These are phyloP conservation scores for Debaryomyces robertsiae DNA, from an alignment of 1,139 yeast species.

Conservation along the genomic window DNA sequence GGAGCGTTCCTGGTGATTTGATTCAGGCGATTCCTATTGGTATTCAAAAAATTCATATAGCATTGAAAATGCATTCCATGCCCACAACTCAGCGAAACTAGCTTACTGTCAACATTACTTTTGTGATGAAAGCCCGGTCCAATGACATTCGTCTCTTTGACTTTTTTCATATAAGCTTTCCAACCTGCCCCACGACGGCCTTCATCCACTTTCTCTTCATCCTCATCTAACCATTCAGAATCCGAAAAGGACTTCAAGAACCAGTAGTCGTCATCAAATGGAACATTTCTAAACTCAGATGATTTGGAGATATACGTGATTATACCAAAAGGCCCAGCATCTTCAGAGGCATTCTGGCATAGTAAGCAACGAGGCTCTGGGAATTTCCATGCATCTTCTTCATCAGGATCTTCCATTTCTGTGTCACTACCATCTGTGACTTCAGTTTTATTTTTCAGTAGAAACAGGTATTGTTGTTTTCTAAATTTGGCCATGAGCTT, in stretches of 20 bases:
- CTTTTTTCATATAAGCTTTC: conserved; percentile 37
- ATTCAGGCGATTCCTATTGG: conserved; percentile 56
- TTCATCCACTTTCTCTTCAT: conserved; percentile 26
- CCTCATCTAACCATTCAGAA: conserved; percentile 51
- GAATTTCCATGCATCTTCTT: conserved; percentile 58
- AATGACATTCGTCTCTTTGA: conserved; percentile 46
- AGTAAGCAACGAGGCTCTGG: conserved; percentile 84
- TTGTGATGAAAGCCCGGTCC: conserved; percentile 72
- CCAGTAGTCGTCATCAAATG: conserved; percentile 68
- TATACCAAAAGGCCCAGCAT: conserved; percentile 75
- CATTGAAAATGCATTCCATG: conserved; percentile 92
- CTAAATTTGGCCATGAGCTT: conserved; percentile 77
- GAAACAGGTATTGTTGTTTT: conserved; percentile 74
- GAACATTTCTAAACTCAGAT: conserved; percentile 63
- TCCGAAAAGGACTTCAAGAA: conserved; percentile 65
- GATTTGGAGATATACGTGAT: conserved; percentile 61
- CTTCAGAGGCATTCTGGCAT: conserved; percentile 80
- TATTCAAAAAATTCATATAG: conserved; percentile 61
- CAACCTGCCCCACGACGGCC: conserved; percentile 30
- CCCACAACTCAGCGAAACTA: conserved; percentile 82
- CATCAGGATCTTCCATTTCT: conserved; percentile 38
- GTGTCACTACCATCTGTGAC: conserved; percentile 33
- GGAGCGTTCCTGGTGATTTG: conserved; percentile 85
- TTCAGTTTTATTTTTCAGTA: conserved; percentile 47
- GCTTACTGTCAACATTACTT: conserved; percentile 43